These are phyloP conservation scores for Lecanicillium sp. DNA, from an alignment of 2,329 filamentous ascomycete genomes.

Conservation along the genomic window DNA sequence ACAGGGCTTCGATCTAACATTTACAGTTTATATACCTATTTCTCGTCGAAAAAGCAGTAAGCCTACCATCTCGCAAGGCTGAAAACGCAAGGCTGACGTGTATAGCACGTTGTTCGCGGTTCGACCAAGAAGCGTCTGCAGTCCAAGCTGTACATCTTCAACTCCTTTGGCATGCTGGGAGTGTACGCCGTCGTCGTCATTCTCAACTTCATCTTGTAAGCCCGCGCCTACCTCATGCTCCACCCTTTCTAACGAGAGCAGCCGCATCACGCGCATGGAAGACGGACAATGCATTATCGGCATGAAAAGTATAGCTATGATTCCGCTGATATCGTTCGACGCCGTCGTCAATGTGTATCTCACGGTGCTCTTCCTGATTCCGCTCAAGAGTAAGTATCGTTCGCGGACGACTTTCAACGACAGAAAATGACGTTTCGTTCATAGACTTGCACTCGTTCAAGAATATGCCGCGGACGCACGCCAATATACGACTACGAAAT, in stretches of 20 bases:
- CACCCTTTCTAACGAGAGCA: constrained; percentile 19
- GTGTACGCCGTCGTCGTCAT: constrained; percentile 42
- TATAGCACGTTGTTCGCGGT: constrained; percentile 51
- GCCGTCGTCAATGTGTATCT: constrained; percentile 57
- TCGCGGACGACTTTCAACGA: not conserved
- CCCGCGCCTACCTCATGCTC: not conserved
- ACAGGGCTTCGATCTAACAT: not conserved
- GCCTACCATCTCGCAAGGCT: constrained; percentile 17
- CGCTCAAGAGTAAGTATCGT: constrained; percentile 44
- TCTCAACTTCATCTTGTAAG: constrained; percentile 57
- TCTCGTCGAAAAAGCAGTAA: constrained; percentile 56
- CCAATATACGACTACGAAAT: constrained; percentile 39
- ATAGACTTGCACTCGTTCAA: constrained; percentile 51
- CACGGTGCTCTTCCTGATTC: constrained; percentile 57
- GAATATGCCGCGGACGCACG: constrained; percentile 35
- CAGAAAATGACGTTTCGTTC: not conserved
- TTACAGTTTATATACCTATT: constrained; percentile 55
- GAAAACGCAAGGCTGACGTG: constrained; percentile 13
- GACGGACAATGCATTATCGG: constrained; percentile 55
- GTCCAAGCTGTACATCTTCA: constrained; percentile 55
- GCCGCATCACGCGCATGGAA: constrained; percentile 51
- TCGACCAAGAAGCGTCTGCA: constrained; percentile 44
- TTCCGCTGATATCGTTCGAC: constrained; percentile 57
- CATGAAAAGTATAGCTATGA: constrained; percentile 51
- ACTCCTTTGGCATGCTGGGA: constrained; percentile 50